Conservation (phyloP, 2,329 filamentous ascomycete genomes). For the Lachnellula willkommii region DNA sequence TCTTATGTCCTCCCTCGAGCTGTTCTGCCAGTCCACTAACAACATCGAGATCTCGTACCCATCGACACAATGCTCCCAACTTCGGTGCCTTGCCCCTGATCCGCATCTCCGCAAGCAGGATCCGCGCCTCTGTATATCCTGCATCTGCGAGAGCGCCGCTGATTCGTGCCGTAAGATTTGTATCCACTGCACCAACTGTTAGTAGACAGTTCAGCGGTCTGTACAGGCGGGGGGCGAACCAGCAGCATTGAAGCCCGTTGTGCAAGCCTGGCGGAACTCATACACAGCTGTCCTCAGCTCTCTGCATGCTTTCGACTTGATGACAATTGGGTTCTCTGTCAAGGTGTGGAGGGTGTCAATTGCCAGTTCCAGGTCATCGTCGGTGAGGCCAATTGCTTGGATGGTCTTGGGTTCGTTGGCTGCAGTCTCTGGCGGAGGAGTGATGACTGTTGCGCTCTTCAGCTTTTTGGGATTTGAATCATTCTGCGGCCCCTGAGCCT, state of each 20-base stretch:
- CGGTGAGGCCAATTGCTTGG: slow-evolving; percentile 50
- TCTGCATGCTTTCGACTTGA: slow-evolving; percentile 64
- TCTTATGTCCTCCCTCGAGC: slow-evolving; percentile 37
- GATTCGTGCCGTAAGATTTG: slow-evolving; percentile 61
- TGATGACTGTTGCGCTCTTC: slow-evolving; percentile 33
- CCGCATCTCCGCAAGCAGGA: slow-evolving; percentile 64
- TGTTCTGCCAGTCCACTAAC: slow-evolving; percentile 59
- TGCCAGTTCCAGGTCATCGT: slow-evolving; percentile 64
- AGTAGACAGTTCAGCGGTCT: slow-evolving; percentile 3
- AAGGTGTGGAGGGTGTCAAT: slow-evolving; percentile 59
- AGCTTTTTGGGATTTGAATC: slow-evolving; percentile 35
- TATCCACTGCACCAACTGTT: slow-evolving; percentile 37
- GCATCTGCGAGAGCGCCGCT: slow-evolving; percentile 61
- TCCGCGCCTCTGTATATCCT: slow-evolving; percentile 58
- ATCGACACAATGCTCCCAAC: slow-evolving; percentile 63
- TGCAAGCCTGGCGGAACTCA: slow-evolving; percentile 63
- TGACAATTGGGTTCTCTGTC: slow-evolving; percentile 53
- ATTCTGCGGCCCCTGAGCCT: slow-evolving; percentile 38
- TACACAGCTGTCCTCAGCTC: slow-evolving; percentile 62
- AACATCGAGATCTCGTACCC: slow-evolving; percentile 67
- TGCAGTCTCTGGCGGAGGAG: slow-evolving; percentile 34
- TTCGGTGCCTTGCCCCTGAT: slow-evolving; percentile 61
- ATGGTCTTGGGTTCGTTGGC: slow-evolving; percentile 44
- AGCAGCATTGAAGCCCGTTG: slow-evolving; percentile 57
- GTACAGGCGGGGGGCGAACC: slow-evolving; percentile 32